Conservation (phyloP, 352 stramenopile species). For the Phytophthora gonapodyides region DNA sequence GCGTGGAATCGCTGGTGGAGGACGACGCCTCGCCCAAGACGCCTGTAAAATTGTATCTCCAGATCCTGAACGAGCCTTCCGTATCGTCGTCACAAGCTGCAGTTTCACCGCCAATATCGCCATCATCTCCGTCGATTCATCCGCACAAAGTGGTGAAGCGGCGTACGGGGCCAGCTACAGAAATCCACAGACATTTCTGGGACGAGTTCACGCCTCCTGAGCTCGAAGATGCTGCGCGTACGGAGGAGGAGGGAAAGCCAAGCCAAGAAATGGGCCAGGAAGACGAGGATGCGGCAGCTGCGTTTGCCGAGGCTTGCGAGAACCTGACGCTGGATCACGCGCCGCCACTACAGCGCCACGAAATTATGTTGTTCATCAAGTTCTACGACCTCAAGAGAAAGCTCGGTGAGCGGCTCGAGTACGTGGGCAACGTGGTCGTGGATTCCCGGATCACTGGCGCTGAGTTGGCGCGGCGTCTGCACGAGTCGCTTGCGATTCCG, state of each 20-base stretch:
- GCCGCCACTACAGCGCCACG: conserved; percentile 32
- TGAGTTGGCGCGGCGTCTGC: conserved; percentile 51
- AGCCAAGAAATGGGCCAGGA: conserved; percentile 24
- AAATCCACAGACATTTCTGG: conserved; percentile 63
- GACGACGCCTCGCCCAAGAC: conserved; percentile 70
- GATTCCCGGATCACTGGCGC: conserved; percentile 64
- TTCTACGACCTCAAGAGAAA: conserved; percentile 73
- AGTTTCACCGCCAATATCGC: conserved; percentile 12
- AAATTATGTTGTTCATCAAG: conserved; percentile 88
- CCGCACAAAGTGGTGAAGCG: not conserved
- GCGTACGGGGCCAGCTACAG: conserved; percentile 7
- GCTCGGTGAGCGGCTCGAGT: conserved; percentile 70
- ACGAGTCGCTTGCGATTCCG: conserved; percentile 59
- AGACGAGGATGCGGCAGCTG: conserved; percentile 21
- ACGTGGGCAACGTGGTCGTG: conserved; percentile 80
- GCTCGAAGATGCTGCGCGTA: conserved; percentile 26
- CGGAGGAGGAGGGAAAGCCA: conserved; percentile 18
- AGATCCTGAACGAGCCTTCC: conserved; percentile 50
- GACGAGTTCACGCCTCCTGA: conserved; percentile 59
- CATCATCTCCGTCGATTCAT: conserved; percentile 30
- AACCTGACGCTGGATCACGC: conserved; percentile 16
- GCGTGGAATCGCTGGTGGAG: conserved; percentile 71
- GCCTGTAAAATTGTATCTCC: conserved; percentile 73
- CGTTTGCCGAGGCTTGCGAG: conserved; percentile 14
- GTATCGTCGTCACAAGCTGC: conserved; percentile 10